Base-by-base conservation (phyloP, 108 stramenopile genomes). In the Epithemia pelagica region DNA sequence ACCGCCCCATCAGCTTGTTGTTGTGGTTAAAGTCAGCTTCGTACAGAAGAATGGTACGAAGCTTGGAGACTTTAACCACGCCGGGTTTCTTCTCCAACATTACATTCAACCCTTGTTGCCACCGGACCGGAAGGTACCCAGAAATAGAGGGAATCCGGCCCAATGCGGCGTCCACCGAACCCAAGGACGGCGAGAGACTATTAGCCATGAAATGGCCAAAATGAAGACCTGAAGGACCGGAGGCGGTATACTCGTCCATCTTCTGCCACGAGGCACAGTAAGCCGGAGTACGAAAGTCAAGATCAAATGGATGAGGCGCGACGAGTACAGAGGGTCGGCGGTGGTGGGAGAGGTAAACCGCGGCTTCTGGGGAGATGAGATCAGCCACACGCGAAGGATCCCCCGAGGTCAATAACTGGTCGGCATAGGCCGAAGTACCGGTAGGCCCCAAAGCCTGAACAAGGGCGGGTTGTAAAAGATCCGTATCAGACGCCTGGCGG, bases 11-110 rank as follows among this genome's bases (percentile, higher is more conserved):
- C 19, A 2, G 3, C 27, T 72, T 72, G 57, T 72, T 72, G 5
- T 26, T 2, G 20, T 65, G 27, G 56, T 72, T 72, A 58, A 56
- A 72, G 18, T 64, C 24, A 15, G 71, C 71, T 29, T 72, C 65
- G 22, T 58, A 58, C 3, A 72, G 64, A 7, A 55, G 62, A 25
- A 72, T 65, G 15, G 64, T 65, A 1, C 71, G 54, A 2, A 72
- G 56, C 30, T 70, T 62, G 10, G 20, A 3, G 23, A 54, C 62
- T 46, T 2, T 7, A 8, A 27, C 2, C 5, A 20, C 22, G 30
- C 18, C 27, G 22, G 3, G 46, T n/a, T 63, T 70, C 28, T 30
- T 70, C 62, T 68, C 31, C 53, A 59, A 51, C 25, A 61, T 61
- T 8, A 30, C 60, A 15, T 61, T 21, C 26, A 61, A 7, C 25